Percentiles rank a stretch among this genome's conserved stretches.
Evolutionary conservation across 1,284 basidiomycete species (phyloP).

Genomic region (Leccinum pachyderme): DNA sequence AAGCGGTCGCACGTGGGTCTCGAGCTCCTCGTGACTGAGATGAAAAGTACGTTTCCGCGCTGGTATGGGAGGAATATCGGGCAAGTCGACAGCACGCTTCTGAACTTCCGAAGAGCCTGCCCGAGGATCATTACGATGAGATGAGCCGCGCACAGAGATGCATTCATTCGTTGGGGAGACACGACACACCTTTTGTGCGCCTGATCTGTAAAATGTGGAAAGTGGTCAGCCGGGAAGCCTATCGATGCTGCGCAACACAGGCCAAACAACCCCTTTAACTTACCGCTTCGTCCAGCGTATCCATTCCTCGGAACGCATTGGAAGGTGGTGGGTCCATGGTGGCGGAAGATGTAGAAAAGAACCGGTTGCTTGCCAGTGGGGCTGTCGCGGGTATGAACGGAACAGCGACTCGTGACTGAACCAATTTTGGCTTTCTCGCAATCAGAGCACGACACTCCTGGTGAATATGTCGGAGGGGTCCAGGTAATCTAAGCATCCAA

Average conservation of each 20-base stretch:
- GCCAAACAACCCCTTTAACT: conserved; percentile 7
- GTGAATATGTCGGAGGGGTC: conserved; percentile 1
- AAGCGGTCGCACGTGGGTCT: conserved; percentile 32
- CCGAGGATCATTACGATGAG: background rate
- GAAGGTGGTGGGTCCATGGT: conserved; percentile 9
- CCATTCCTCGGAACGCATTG: background rate
- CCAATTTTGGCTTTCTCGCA: conserved; percentile 3
- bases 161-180: background rate
- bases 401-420: background rate
- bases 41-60: conserved; percentile 28
- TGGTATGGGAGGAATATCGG: conserved; percentile 29
- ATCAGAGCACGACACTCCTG: background rate
- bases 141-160: background rate
- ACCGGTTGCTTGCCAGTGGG: background rate
- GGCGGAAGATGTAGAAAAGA: conserved; percentile 2
- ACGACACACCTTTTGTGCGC: conserved; percentile 22
- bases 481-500: conserved; percentile 12
- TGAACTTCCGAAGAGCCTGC: conserved; percentile 23
- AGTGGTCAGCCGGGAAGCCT: background rate
- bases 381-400: background rate
- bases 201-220: conserved; percentile 10
- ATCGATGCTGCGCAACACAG: background rate
- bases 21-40: conserved; percentile 32
- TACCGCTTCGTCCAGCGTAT: conserved; percentile 22
- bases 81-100: conserved; percentile 16